These are phyloP conservation scores for Begonia masoniana DNA, from an alignment of 306 rosid genomes.

Conservation along the genomic window DNA sequence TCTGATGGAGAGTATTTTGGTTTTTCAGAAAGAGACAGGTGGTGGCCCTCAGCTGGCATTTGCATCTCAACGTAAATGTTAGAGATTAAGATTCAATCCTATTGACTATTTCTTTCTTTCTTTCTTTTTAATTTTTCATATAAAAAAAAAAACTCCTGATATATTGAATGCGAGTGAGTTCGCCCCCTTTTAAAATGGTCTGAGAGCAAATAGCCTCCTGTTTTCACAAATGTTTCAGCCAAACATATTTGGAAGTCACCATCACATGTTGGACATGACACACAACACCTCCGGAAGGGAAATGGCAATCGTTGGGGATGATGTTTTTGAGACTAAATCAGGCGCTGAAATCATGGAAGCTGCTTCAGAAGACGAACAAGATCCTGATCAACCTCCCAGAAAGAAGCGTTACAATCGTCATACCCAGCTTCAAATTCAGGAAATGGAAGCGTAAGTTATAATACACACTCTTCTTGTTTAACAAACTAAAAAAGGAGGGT, in stretches of 20 bases:
- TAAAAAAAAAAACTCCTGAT: conserved; percentile 1
- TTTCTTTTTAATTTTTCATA: neutral
- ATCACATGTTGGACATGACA: conserved; percentile 49
- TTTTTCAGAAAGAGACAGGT: no score
- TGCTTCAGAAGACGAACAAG: conserved; percentile 70
- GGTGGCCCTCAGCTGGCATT: no score
- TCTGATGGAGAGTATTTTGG: no score
- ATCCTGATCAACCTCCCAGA: conserved; percentile 41
- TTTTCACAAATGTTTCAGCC: conserved; percentile 74
- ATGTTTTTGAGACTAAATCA: conserved; percentile 73
- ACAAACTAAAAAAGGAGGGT: no score
- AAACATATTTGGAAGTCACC: conserved; percentile 55
- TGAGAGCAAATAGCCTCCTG: conserved; percentile 37
- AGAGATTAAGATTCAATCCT: no score
- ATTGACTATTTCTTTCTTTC: neutral
- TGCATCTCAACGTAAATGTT: no score
- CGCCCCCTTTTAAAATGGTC: conserved; percentile 16
- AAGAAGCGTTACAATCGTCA: conserved; percentile 96
- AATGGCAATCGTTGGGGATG: conserved; percentile 50
- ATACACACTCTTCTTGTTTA: no score
- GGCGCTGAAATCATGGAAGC: conserved; percentile 60
- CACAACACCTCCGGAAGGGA: conserved; percentile 82
- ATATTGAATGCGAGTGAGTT: no score
- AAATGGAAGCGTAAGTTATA: conserved; percentile 85
- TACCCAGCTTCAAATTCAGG: conserved; percentile 97